Evolutionary conservation across 2,329 filamentous ascomycete genomes (phyloP), one percentile per base, ranked within the genome.

Genomic region (Aspergillus costaricaensis): DNA sequence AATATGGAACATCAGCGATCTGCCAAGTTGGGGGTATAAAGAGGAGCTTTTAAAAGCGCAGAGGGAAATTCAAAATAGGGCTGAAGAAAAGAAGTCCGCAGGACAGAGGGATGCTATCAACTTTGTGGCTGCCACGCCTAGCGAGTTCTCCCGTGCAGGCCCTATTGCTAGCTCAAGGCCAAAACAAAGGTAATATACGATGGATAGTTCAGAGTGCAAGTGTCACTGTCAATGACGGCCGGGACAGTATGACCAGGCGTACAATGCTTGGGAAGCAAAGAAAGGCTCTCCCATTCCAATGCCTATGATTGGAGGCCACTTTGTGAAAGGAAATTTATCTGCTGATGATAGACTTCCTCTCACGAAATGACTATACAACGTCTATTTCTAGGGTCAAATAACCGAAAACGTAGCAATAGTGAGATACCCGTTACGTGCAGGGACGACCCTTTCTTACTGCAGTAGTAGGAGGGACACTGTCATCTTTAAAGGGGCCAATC

Each of bases 11-110:
- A 67, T 74, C 4, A 66, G 68, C 3, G 67, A 55, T 30, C 69
- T 82, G 38, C 80, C 80, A 6, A 55, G 56, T 1, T 79, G 76
- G 75, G 80, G 76, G 1, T 82, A 77, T 64, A 82, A 80, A 62
- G 80, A 82, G 56, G 77, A 80, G 57, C 69, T 83, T 36, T 67
- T 75, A 27, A 79, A 73, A 61, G 69, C 65, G 21, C 80, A 82
- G 62, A 76, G 81, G 60, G 71, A 72, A 23, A 59, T 76, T 30
- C 70, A 70, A 4, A 68, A 69, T 32, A 72, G 66, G 64, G 63
- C 66, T 25, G 77, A 79, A 55, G 74, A 78, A 58, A 72, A 73
- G 43, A 73, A 68, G 58, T 39, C 64, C 51, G 55, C 65, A n/a
- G 69, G 65, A n/a, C 71, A 74, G 57, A 70, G 77, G 60, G 74